Percentiles rank a stretch among this genome's conserved stretches.
Conservation (phyloP, 345 rosid species). For the Aquilaria malaccensis region DNA sequence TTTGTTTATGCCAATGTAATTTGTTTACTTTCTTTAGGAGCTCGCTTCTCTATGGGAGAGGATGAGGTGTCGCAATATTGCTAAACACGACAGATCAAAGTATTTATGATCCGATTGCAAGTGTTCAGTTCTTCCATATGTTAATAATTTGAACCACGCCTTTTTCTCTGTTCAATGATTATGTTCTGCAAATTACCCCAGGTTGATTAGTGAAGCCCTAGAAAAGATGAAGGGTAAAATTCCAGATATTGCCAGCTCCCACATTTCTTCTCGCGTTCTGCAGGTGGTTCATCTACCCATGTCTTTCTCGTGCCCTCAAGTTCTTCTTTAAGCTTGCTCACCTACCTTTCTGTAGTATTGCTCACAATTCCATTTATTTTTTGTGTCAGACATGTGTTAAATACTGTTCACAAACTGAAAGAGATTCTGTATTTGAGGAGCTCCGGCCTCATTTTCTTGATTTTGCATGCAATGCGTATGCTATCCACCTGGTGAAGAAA, state of each 20-base stretch:
- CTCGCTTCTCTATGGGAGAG: conserved; percentile 87
- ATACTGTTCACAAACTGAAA: conserved; percentile 68
- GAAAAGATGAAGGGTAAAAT: conserved; percentile 89
- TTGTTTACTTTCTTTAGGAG: conserved; percentile 40
- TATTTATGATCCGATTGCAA: conserved; percentile 20
- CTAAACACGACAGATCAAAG: conserved; percentile 80
- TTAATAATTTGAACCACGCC: not conserved
- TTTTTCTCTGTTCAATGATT: conserved; percentile 9
- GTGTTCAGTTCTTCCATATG: not conserved
- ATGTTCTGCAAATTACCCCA: conserved; percentile 6
- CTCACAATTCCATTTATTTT: conserved; percentile 8
- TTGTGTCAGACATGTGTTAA: conserved; percentile 63
- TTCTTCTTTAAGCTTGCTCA: not conserved
- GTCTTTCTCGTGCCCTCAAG: too few relatives aligned
- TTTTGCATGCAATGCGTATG: conserved; percentile 56
- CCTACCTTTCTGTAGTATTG: not conserved
- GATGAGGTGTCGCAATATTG: conserved; percentile 85
- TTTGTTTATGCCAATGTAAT: not conserved
- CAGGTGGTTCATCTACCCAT: conserved; percentile 43
- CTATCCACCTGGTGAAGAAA: conserved; percentile 72
- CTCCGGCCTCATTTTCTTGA: conserved; percentile 72
- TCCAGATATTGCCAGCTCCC: conserved; percentile 76
- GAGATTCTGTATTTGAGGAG: conserved; percentile 62
- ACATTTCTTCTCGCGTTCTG: conserved; percentile 86
- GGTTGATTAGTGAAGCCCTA: conserved; percentile 71